phyloP scores from a whole-genome alignment of 2,329 filamentous ascomycete genomes.

The Trichoderma atrobrunneum region DNA sequence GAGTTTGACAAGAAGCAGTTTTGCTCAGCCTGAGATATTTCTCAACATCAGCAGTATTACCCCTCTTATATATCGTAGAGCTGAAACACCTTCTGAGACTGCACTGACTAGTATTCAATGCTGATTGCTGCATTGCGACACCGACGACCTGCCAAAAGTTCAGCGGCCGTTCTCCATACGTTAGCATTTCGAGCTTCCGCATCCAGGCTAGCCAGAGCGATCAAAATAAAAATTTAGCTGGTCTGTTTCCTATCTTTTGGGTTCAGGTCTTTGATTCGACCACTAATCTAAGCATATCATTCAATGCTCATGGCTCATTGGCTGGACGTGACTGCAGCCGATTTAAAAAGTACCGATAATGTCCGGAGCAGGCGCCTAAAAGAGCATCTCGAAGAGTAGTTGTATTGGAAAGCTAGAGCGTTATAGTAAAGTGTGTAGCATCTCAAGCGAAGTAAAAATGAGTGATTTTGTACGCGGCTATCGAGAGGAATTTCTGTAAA shows the following conservation, averaged over 20 bases:
- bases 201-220: neutral
- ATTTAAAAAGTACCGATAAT: neutral
- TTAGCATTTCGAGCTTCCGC: neutral
- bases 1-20: neutral
- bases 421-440: neutral
- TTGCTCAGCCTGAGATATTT: neutral
- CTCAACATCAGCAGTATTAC: neutral
- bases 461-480: neutral
- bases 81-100: neutral
- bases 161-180: neutral
- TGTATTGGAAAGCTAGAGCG: neutral
- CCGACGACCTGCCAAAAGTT: neutral
- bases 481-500: neutral
- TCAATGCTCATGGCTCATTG: neutral
- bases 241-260: neutral
- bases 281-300: neutral
- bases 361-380: neutral
- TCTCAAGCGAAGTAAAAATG: neutral
- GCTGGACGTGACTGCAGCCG: neutral
- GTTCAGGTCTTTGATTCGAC: neutral
- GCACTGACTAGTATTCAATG: neutral
- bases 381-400: neutral
- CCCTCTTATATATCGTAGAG: neutral
- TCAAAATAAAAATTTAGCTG: neutral
- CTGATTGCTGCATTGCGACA: neutral